Conservation (phyloP, 2,329 filamentous ascomycete genomes). For the Beauveria caledonica region DNA sequence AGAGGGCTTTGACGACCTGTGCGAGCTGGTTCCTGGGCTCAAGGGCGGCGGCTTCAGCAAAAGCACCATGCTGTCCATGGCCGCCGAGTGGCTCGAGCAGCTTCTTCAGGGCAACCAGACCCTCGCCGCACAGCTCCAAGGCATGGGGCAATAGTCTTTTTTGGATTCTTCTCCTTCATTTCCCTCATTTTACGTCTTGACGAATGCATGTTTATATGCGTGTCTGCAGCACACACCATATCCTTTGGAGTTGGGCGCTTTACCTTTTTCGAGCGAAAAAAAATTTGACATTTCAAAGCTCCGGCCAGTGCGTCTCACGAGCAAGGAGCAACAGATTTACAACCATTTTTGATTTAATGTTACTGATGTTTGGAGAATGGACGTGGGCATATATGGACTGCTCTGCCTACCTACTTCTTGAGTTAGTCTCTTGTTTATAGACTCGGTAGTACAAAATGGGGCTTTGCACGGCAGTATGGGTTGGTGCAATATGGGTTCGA, state of each 20-base stretch:
- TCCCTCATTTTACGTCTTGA: not conserved
- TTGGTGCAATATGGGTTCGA: not conserved
- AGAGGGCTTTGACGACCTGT: conserved; percentile 74
- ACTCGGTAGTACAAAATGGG: not conserved
- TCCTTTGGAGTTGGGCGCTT: conserved; percentile 5
- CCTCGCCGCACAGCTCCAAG: conserved; percentile 45
- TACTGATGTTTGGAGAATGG: not conserved
- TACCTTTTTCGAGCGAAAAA: not conserved
- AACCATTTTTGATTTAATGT: not conserved
- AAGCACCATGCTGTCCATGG: conserved; percentile 67
- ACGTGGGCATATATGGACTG: not conserved
- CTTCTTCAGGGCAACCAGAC: conserved; percentile 60
- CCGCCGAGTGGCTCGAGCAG: conserved; percentile 70
- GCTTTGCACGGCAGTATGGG: not conserved
- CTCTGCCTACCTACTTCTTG: not conserved
- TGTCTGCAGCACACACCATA: not conserved
- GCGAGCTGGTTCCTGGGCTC: conserved; percentile 66
- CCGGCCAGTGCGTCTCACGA: not conserved
- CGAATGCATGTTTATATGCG: not conserved
- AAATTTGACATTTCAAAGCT: not conserved
- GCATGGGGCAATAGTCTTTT: conserved; percentile 18
- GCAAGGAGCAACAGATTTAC: not conserved
- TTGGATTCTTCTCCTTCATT: not conserved
- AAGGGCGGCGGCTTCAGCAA: conserved; percentile 72
- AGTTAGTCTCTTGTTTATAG: not conserved